Percentiles rank a stretch among this genome's conserved stretches.
These are phyloP conservation scores for Paragyromitra xinjiangensis DNA, from an alignment of 495 filamentous ascomycete species.

Conservation along the genomic window DNA sequence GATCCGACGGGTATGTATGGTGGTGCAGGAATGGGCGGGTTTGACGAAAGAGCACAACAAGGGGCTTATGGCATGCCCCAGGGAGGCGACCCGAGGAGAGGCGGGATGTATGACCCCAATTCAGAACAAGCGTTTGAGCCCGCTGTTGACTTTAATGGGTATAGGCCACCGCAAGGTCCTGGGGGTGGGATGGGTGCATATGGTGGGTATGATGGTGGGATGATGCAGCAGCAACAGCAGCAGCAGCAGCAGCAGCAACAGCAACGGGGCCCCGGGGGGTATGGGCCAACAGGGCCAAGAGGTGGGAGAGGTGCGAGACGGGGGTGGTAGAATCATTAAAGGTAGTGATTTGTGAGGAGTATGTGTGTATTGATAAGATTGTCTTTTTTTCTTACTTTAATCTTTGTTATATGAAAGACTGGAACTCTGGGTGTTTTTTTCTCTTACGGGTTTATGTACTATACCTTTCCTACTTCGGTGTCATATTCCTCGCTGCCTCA, in stretches of 20 bases:
- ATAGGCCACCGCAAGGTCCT: conserved; percentile 61
- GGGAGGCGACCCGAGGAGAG: conserved; percentile 60
- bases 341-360: background rate
- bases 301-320: conserved; percentile 35
- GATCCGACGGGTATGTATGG: conserved; percentile 78
- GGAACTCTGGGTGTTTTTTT: conserved; percentile 6
- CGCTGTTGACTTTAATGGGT: conserved; percentile 53
- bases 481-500: background rate
- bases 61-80: conserved; percentile 57
- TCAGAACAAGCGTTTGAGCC: conserved; percentile 57
- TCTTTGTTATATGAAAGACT: conserved; percentile 8
- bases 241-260: conserved; percentile 42
- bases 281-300: conserved; percentile 34
- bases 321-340: conserved; percentile 26
- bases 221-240: conserved; percentile 59
- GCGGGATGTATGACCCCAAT: conserved; percentile 52
- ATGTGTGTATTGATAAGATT: conserved; percentile 10
- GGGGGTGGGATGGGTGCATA: conserved; percentile 65
- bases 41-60: conserved; percentile 62
- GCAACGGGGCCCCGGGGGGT: conserved; percentile 19
- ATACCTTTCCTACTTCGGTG: background rate
- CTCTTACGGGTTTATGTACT: background rate
- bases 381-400: background rate
- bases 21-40: conserved; percentile 71
- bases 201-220: conserved; percentile 66